These are phyloP conservation scores for Canavalia gladiata DNA, from an alignment of 306 rosid genomes.

Conservation along the genomic window DNA sequence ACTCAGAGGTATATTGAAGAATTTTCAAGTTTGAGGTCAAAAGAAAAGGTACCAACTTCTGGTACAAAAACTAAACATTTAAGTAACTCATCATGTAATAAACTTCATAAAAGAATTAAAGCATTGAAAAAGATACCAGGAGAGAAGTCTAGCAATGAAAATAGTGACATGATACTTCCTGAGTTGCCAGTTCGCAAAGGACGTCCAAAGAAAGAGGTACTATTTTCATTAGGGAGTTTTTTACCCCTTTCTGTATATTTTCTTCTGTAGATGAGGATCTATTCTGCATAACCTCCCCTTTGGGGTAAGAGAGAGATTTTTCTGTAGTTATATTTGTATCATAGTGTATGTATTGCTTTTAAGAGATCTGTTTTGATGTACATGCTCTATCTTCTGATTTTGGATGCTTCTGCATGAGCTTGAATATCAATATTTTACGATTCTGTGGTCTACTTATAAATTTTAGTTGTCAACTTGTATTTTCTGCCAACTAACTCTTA, in stretches of 20 bases:
- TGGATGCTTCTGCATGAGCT: conserved; percentile 15
- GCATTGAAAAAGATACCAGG: conserved; percentile 58
- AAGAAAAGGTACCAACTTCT: conserved; percentile 55
- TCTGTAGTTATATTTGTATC: conserved; percentile 11
- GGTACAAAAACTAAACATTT: conserved; percentile 52
- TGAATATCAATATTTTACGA: conserved; percentile 31
- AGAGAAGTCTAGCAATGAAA: conserved; percentile 56
- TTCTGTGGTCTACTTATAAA: neutral
- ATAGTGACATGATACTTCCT: conserved; percentile 58
- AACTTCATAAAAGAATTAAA: conserved; percentile 53
- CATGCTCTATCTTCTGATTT: conserved; percentile 21
- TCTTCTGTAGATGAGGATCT: neutral
- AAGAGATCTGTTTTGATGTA: conserved; percentile 20
- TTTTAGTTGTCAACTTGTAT: neutral
- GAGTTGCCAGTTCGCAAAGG: conserved; percentile 58
- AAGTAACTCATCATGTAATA: conserved; percentile 51
- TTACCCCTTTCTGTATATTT: conserved; percentile 34
- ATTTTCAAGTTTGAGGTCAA: conserved; percentile 60
- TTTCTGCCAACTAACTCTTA: neutral
- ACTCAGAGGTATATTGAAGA: conserved; percentile 86
- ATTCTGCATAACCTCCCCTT: neutral
- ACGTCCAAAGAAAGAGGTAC: conserved; percentile 69
- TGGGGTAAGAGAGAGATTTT: neutral
- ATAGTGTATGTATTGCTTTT: neutral
- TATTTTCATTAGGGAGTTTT: conserved; percentile 35